These are phyloP conservation scores for Nakataea oryzae DNA, from an alignment of 2,329 filamentous ascomycete genomes.

Conservation along the genomic window DNA sequence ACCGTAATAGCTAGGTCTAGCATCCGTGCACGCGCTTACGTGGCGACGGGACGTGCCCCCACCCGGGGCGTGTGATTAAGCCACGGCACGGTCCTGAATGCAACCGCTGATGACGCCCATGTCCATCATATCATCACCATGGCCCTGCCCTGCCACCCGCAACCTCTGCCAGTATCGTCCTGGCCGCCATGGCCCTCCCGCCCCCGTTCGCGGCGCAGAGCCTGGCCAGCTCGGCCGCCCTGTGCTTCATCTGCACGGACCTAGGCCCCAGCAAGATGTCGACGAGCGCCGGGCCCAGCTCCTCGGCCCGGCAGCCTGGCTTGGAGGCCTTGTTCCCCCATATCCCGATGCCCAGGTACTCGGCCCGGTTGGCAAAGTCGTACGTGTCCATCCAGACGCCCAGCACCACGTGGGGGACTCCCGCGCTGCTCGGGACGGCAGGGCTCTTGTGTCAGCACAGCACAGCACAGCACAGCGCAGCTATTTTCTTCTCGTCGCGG, in stretches of 20 bases:
- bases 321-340: constrained; percentile 12
- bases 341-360: constrained; percentile 29
- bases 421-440: constrained; percentile 19
- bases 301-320: constrained; percentile 8
- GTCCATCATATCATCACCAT: too few species aligned
- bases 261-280: constrained; percentile 5
- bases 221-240: not conserved
- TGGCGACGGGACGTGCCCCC: too few species aligned
- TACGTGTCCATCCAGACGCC: constrained; percentile 35
- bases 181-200: constrained; percentile 5
- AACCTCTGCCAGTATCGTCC: constrained; percentile 4
- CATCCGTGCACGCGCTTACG: too few species aligned
- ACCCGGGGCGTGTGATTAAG: too few species aligned
- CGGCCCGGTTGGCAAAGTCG: constrained; percentile 32
- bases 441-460: too few species aligned
- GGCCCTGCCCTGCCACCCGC: not conserved
- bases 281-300: constrained; percentile 9
- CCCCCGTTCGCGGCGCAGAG: constrained; percentile 2
- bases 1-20: too few species aligned
- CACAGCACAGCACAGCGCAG: too few species aligned
- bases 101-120: too few species aligned
- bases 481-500: too few species aligned
- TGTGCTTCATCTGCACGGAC: not conserved
- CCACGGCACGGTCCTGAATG: too few species aligned
- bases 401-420: constrained; percentile 32